Evolutionary conservation across 495 filamentous ascomycete genomes (phyloP), one percentile per base, ranked within the genome.

Genomic region (Xylaria sp.): DNA sequence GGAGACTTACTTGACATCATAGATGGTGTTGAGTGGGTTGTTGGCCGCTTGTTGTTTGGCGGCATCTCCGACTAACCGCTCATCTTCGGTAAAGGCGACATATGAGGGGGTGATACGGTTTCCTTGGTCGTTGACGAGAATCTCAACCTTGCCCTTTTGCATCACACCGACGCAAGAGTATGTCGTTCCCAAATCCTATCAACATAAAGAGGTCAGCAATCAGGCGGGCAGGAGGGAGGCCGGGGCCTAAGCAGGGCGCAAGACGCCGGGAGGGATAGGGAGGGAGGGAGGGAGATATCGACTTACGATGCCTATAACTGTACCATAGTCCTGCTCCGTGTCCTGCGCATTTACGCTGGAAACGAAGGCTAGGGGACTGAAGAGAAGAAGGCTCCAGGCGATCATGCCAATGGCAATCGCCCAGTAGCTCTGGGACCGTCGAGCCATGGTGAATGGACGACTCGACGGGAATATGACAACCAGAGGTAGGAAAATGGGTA

Each of bases 151-250:
- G 80, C 96, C 96, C 82, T 93, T 92, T 80, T 97, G 94, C 97
- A 98, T 98, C 77, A 99, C 93, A 92, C 95, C 96, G 75, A 98
- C 96, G 85, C 96, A 99, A 74, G 94, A 97, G 88, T 99, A 99
- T 62, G 96, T 99, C 61, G 96, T 99, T 83, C 96, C 96, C 80
- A 99, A 83, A 91, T 99, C 96, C 84, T 86, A 64, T 41, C 61
- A 41, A 24, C 37, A 14, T 40, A n/a, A 67, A 43, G 33, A 37
- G 19, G 73, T 74, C 59, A 78, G 65, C 26, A 67, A 26, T 8
- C 15, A 48, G 19, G 37, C 33, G 0, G 0, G 48, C 55, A 35
- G 43, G 33, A 33, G 8, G 21, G 24, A 24, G 24, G 41, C 35
- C 11, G 50, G 11, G 5, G 21, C 35, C 9, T 21, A 19, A 43